phyloP scores from a whole-genome alignment of 2,329 filamentous ascomycete genomes.

The Corynespora cassiicola region DNA sequence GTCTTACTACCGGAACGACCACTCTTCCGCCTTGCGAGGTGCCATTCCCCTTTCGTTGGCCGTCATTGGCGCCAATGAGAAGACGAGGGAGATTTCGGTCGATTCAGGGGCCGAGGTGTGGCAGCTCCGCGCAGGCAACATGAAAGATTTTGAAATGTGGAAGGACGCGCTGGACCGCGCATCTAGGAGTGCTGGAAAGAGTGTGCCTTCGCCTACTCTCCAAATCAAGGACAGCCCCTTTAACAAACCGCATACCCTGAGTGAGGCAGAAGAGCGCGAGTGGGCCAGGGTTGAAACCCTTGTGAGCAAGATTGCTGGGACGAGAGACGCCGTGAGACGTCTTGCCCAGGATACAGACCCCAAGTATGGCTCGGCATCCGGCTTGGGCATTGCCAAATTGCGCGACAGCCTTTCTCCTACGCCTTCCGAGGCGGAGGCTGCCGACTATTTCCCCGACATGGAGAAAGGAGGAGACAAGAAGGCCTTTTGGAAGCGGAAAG shows the following conservation, averaged over 20 bases:
- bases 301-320: conserved; percentile 84
- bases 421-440: conserved; percentile 53
- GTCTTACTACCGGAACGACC: conserved; percentile 94
- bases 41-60: conserved; percentile 92
- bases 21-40: conserved; percentile 88
- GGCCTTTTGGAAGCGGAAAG: conserved; percentile 92
- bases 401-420: conserved; percentile 44
- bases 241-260: conserved; percentile 22
- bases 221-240: conserved; percentile 32
- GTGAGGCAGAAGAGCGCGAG: conserved; percentile 72
- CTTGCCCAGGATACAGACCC: conserved; percentile 84
- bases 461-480: conserved; percentile 61
- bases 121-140: conserved; percentile 85
- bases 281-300: conserved; percentile 88
- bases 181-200: conserved; percentile 59
- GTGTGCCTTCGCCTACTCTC: conserved; percentile 35
- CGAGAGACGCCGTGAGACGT: conserved; percentile 84
- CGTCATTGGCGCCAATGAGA: conserved; percentile 87
- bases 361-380: conserved; percentile 57
- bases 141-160: conserved; percentile 88
- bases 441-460: conserved; percentile 61
- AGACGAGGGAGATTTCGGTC: conserved; percentile 89
- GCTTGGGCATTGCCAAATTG: conserved; percentile 37
- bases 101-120: conserved; percentile 97
- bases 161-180: conserved; percentile 83